Evolutionary conservation across 73 alveolate species (phyloP), one percentile per base, ranked within the genome.

Genomic region (Breviolum minutum): DNA sequence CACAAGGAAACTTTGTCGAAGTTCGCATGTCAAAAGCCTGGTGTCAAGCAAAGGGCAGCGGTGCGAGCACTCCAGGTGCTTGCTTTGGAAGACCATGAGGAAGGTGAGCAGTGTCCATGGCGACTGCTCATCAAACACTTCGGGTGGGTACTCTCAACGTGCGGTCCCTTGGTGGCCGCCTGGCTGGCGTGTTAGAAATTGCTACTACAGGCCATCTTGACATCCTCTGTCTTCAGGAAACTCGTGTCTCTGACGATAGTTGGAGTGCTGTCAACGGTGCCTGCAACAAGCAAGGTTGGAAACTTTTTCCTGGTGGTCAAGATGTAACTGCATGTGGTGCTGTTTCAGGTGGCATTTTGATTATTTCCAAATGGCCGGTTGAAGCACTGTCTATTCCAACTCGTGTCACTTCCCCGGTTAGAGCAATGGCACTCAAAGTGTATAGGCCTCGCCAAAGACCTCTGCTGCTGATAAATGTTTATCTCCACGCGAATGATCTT

Each of bases 91-190:
- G 63, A 22, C 61, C 30, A 63, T 74, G 62, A 8, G 26, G 61
- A 62, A 32, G 30, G 22, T 12, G 76, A 10, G 24, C 12, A 60
- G 94, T 0, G 12, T 14, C 70, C 69, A 83, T 83, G 92, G 54
- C 60, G 92, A 54, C 17, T 9, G 22, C 94, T 13, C 13, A 13
- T 22, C 19, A 32, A 30, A 54, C 61, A 26, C 24, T 85, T 27
- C 48, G 94, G 79, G 24, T 85, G 79, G 94, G 94, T 10, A 85
- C 94, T 16, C 5, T 62, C 62, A 85, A 85, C 64, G 80, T 85
- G 13, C 94, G 94, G 63, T 22, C 94, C 60, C 64, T 85, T 54
- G 30, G 77, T 8, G 94, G 94, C n/a, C 70, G 71, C 29, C 13
- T 62, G 79, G 79, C 63, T 7, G 74, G 77, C 24, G 94, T 85